Percentiles rank a stretch among this genome's conserved stretches.
These are phyloP conservation scores for Pugionium cornutum DNA, from an alignment of 345 rosid species.

Conservation along the genomic window DNA sequence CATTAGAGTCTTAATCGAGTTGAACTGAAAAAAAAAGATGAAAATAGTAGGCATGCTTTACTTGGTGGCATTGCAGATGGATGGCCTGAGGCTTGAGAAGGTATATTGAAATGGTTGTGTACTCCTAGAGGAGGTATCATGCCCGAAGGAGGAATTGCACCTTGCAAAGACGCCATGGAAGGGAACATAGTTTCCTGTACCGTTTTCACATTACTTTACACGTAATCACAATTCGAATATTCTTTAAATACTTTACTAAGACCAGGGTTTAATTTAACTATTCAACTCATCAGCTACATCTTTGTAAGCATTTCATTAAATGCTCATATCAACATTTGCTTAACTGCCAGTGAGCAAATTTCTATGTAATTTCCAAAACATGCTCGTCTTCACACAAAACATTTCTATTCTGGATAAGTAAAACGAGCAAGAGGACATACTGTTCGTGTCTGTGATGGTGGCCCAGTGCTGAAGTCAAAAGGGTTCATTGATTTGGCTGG, in stretches of 20 bases:
- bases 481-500: conserved; percentile 72
- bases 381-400: conserved; percentile 4
- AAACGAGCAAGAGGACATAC: conserved; percentile 49
- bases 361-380: neutral
- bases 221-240: neutral
- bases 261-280: conserved; percentile 3
- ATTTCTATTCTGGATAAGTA: neutral
- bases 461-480: conserved; percentile 63
- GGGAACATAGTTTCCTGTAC: conserved; percentile 62
- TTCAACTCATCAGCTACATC: neutral
- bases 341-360: neutral
- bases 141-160: conserved; percentile 58
- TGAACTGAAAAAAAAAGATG: neutral
- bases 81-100: conserved; percentile 47
- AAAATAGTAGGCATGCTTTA: conserved; percentile 29
- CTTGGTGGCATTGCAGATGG: conserved; percentile 62
- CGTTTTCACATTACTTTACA: conserved; percentile 34
- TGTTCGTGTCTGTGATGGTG: conserved; percentile 53
- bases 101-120: conserved; percentile 48
- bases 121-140: conserved; percentile 55
- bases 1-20: conserved; percentile 1
- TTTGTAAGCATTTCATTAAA: neutral
- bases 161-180: conserved; percentile 67
- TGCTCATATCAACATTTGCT: neutral
- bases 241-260: neutral